These are phyloP conservation scores for Colletotrichum spinosum DNA, from an alignment of 2,329 filamentous ascomycete genomes.

Conservation along the genomic window DNA sequence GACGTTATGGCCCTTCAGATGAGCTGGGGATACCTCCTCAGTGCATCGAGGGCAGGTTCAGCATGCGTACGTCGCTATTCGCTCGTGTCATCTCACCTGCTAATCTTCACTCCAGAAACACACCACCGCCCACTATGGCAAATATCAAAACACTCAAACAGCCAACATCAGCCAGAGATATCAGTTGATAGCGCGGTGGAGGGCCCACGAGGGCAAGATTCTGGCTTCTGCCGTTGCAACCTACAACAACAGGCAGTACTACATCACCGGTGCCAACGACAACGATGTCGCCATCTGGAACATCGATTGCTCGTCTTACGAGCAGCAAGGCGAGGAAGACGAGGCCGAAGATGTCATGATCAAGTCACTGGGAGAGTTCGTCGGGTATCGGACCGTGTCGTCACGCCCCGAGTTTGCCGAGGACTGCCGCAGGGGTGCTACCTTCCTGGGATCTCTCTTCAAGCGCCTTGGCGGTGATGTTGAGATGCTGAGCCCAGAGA, in stretches of 20 bases:
- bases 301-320: conserved; percentile 53
- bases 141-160: conserved; percentile 60
- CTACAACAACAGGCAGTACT: conserved; percentile 80
- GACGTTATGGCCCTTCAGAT: conserved; percentile 91
- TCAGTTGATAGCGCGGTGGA: conserved; percentile 81
- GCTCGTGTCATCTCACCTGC: neutral
- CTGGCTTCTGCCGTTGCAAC: conserved; percentile 83
- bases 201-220: conserved; percentile 88
- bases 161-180: conserved; percentile 81
- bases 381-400: conserved; percentile 92
- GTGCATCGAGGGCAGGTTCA: conserved; percentile 88
- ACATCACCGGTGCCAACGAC: conserved; percentile 94
- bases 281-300: conserved; percentile 91
- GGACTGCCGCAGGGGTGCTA: conserved; percentile 92
- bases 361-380: conserved; percentile 83
- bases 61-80: conserved; percentile 72
- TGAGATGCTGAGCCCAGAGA: conserved; percentile 86
- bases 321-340: conserved; percentile 46
- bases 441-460: conserved; percentile 89
- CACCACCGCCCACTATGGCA: conserved; percentile 73
- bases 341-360: conserved; percentile 68
- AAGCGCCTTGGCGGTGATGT: conserved; percentile 91
- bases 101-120: conserved; percentile 64
- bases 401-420: conserved; percentile 87
- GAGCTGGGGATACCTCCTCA: conserved; percentile 87